Evolutionary conservation across 2,329 filamentous ascomycete genomes (phyloP), one percentile per base, ranked within the genome.

Genomic region (Microcyclospora tardicrescens): DNA sequence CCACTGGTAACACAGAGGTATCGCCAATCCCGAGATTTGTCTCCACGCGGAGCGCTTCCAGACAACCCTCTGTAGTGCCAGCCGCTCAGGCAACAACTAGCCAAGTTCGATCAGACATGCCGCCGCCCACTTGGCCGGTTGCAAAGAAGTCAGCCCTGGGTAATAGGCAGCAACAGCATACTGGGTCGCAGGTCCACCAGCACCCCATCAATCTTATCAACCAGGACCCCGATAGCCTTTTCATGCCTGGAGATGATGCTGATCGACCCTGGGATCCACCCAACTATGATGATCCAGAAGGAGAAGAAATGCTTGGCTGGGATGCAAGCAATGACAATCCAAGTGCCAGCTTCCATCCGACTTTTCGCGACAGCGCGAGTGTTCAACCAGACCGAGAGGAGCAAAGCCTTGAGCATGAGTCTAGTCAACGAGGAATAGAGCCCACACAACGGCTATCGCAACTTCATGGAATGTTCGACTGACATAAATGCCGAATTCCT

Each of bases 381-480:
- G 40, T 43, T 27, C 43, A 44, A 24, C 41, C 41, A n/a, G 36
- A 31, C 45, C 54, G 24, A 43, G 48, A 34, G 19, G 16, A 38
- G 9, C 28, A 24, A 12, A 28, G 34, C 33, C 6, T 30, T 15
- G 27, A 33, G 33, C 11, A 27, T 34, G 15, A 38, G 14, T 16
- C 28, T 2, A 47, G 38, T 19, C 46, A 43, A n/a, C 51, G 59
- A 54, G 57, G 69, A 2, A 53, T 87, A 39, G 77, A 81, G 46
- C 81, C 83, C 15, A 87, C 83, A 2, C 83, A 89, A 56, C 72
- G 74, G 39, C 64, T 86, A 24, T 81, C 80, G 14, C 74, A 87
- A 58, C 43, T 61, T 28, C 58, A 57, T 37, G 59, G 58, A 9
- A 54, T 62, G 50, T 62, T 62, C 41, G 59, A 62, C 45, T 61